Evolutionary conservation across 139 green algal genomes (phyloP).

Genomic region (Tetradesmus obliquus): DNA sequence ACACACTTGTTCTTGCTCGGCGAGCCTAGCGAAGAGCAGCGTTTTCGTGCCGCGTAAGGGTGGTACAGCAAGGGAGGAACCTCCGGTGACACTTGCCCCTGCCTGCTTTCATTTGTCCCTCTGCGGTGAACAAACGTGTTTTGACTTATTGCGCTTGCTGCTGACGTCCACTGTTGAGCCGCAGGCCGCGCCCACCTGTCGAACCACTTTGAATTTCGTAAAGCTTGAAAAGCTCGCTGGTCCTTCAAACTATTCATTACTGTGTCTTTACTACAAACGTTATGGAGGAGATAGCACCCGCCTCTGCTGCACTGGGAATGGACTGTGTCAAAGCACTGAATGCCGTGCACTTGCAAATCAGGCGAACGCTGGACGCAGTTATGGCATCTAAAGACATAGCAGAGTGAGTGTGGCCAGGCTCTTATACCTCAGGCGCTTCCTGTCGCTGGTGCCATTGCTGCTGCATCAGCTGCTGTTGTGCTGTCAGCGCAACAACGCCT

Average conservation of each 20-base stretch:
- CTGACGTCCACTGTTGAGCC: not conserved
- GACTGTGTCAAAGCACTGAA: conserved; percentile 2
- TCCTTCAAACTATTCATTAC: not conserved
- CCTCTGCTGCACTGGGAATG: not conserved
- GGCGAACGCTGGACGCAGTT: not conserved
- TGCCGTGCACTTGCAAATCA: not conserved
- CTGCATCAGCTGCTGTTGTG: not conserved
- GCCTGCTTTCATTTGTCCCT: not conserved
- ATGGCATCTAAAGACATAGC: not conserved
- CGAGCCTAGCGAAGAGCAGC: too few relatives aligned
- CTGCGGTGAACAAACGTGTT: too few relatives aligned
- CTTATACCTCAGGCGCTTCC: not conserved
- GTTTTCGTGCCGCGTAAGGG: not conserved
- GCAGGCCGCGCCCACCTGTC: not conserved
- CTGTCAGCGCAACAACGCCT: not conserved
- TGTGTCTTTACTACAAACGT: not conserved
- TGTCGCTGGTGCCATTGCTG: not conserved
- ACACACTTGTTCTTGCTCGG: too few relatives aligned
- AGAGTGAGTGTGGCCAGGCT: not conserved
- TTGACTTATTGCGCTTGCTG: not conserved
- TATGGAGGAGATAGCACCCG: not conserved
- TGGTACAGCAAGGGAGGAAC: not conserved
- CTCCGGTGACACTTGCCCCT: not conserved
- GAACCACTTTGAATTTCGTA: not conserved
- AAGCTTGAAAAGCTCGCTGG: not conserved